phyloP scores from a whole-genome alignment of 768 basidiomycete genomes.

The Termitomyces sp. region DNA sequence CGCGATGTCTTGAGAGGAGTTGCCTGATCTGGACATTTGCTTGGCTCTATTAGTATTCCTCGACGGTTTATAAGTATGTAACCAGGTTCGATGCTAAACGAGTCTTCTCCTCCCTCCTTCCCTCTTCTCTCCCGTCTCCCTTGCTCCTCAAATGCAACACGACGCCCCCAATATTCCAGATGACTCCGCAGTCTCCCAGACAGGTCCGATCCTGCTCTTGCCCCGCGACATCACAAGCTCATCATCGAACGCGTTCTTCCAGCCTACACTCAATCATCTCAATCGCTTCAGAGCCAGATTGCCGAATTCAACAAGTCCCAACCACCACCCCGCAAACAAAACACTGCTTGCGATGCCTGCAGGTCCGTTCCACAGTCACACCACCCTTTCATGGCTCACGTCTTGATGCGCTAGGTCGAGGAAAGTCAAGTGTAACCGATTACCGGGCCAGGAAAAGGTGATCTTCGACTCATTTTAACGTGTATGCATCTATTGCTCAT shows the following conservation, averaged over 20 bases:
- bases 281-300: conserved; percentile 73
- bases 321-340: conserved; percentile 86
- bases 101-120: conserved; percentile 16
- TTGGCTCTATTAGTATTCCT: conserved; percentile 23
- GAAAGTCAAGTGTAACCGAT: conserved; percentile 85
- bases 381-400: conserved; percentile 12
- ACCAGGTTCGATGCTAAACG: conserved; percentile 17
- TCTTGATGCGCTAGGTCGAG: conserved; percentile 45
- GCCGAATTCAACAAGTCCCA: conserved; percentile 76
- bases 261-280: conserved; percentile 61
- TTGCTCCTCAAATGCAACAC: conserved; percentile 26
- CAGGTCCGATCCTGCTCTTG: conserved; percentile 24
- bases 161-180: conserved; percentile 21
- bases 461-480: conserved; percentile 9
- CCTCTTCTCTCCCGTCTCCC: conserved; percentile 10
- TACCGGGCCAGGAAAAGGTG: conserved; percentile 81
- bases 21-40: conserved; percentile 18
- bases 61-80: conserved; percentile 30
- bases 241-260: conserved; percentile 12
- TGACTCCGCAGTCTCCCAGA: conserved; percentile 13
- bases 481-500: neutral
- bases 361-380: conserved; percentile 38
- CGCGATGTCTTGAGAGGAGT: conserved; percentile 10
- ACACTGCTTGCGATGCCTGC: conserved; percentile 92
- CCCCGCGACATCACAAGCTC: conserved; percentile 2